These are phyloP conservation scores for Talaromyces sp. DNA, from an alignment of 2,329 filamentous ascomycete species.

Conservation along the genomic window DNA sequence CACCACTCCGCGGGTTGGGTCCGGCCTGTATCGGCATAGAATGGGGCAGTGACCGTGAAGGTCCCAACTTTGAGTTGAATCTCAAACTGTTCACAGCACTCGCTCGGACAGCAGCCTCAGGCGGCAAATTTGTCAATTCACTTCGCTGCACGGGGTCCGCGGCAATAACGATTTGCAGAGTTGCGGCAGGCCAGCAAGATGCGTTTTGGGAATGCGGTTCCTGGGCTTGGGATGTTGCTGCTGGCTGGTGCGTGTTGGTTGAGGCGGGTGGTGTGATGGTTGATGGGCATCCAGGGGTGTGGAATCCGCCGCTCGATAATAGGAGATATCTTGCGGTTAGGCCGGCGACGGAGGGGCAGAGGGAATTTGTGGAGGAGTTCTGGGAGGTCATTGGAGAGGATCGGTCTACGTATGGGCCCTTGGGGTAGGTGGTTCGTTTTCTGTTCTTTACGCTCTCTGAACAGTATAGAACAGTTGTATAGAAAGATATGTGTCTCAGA, in stretches of 20 bases:
- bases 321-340: background rate
- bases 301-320: background rate
- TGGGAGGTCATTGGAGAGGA: background rate
- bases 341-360: background rate
- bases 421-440: background rate
- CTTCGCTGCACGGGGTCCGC: background rate
- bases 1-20: background rate
- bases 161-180: background rate
- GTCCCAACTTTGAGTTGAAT: background rate
- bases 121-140: background rate
- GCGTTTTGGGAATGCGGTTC: background rate
- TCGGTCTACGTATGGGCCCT: background rate
- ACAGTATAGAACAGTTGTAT: too few species aligned
- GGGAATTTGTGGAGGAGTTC: background rate
- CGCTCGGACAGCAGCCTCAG: background rate
- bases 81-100: background rate
- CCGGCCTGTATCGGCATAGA: background rate
- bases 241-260: background rate
- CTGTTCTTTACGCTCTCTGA: too few species aligned
- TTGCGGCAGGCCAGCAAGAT: background rate
- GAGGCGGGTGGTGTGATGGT: background rate
- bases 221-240: background rate
- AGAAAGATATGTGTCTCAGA: too few species aligned
- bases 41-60: background rate
- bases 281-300: background rate